Conservation (phyloP, 176 grass and related monocot species). For the Phyllostachys edulis region DNA sequence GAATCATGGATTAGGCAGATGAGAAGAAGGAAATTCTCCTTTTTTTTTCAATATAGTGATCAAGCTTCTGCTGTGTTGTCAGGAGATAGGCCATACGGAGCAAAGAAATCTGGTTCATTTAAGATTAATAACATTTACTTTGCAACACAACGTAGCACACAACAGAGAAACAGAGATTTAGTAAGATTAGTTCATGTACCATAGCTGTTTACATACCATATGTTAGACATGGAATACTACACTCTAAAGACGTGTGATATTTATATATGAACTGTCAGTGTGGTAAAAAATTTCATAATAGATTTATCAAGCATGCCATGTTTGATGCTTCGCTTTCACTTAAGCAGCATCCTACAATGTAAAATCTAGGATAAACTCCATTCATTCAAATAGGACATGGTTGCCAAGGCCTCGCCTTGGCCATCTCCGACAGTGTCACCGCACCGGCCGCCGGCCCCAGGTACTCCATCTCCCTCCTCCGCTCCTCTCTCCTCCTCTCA, state of each 20-base stretch:
- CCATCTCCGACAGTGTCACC: too few relatives aligned
- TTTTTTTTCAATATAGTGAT: background rate
- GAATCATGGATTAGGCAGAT: background rate
- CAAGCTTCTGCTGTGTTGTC: background rate
- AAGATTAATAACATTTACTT: background rate
- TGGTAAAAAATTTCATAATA: too few relatives aligned
- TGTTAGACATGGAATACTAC: background rate
- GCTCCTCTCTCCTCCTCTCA: too few relatives aligned
- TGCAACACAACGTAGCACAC: background rate
- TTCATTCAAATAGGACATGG: background rate
- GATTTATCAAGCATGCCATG: too few relatives aligned
- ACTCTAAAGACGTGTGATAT: too few relatives aligned
- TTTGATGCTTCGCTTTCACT: too few relatives aligned
- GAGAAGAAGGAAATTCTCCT: background rate
- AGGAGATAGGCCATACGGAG: background rate
- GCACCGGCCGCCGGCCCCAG: too few relatives aligned
- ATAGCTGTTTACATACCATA: constrained; percentile 11
- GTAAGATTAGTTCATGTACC: background rate
- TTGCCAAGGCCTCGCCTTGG: too few relatives aligned
- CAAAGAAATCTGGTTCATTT: background rate
- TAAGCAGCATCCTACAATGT: too few relatives aligned
- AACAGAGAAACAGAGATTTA: background rate
- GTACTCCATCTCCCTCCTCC: too few relatives aligned
- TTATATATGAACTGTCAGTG: too few relatives aligned
- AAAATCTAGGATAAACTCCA: too few relatives aligned